Base-by-base conservation (phyloP, 2,329 filamentous ascomycete species). In the Alternaria consortialis region DNA sequence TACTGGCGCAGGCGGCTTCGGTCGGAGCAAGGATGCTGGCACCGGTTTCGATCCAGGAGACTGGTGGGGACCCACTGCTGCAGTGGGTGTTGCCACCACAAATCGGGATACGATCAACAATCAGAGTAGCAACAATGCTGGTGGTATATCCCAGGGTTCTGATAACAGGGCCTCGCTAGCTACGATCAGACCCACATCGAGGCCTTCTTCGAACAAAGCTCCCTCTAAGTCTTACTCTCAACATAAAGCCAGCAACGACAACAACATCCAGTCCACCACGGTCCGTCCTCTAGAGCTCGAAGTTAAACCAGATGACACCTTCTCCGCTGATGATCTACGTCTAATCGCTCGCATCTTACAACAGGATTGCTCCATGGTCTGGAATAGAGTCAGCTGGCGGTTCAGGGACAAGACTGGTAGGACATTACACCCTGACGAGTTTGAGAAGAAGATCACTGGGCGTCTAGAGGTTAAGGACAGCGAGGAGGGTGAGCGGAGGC, bases 401-500 rank as follows among this genome's bases (percentile, higher is more conserved):
- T 86, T 86, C 75, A 80, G 75, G 55, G 82, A 84, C 55, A 80
- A 80, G 71, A 86, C 83, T 1, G 84, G 84, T 2, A 75, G 82
- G 40, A 72, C 75, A 4, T 65, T 85, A 27, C 75, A 80, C 63
- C 76, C 81, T 1, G 77, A 81, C 4, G 77, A 81, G 23, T 77
- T 84, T 34, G 73, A 77, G 65, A 75, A 79, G 62, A 83, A 81
- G 70, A 75, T 84, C 48, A 72, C 67, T 0, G 74, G 74, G 3
- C 23, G 15, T 7, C 50, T 72, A 12, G 63, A 66, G 25, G 50
- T 56, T 2, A 60, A 66, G 34, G 17, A 37, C 5, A 53, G 39
- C 23, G 51, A 57, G 15, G 40, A 25, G 40, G 40, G 34, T n/a
- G 34, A 25, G 20, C 4, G 39, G 11, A 58, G 25, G 29, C 31